These are phyloP conservation scores for Coccomyxa sp. DNA, from an alignment of 139 green algal genomes.

Conservation along the genomic window DNA sequence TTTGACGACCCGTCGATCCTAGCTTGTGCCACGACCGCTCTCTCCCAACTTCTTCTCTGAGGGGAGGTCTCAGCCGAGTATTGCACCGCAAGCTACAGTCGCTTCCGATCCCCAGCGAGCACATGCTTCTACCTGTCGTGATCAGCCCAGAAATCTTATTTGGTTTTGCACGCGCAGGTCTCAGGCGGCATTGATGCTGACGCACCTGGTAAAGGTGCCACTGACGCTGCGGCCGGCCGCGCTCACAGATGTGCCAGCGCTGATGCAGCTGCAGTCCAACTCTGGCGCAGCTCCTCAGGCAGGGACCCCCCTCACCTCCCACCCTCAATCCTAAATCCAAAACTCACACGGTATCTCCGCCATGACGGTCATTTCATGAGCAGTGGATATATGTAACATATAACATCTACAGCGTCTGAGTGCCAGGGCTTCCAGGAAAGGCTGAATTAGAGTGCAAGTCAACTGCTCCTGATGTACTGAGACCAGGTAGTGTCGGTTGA, in stretches of 20 bases:
- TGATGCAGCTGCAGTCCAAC: background rate
- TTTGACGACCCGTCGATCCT: background rate
- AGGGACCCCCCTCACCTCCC: background rate
- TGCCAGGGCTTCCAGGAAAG: too few species aligned
- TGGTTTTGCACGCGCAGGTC: background rate
- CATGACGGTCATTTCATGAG: too few species aligned
- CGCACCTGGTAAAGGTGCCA: background rate
- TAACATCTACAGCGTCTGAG: too few species aligned
- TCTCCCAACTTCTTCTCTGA: background rate
- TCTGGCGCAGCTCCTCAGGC: background rate
- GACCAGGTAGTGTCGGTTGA: too few species aligned
- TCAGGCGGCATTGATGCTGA: background rate
- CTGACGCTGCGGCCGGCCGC: slow-evolving; percentile 1
- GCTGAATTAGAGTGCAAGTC: too few species aligned
- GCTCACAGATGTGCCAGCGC: background rate
- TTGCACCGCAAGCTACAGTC: too few species aligned
- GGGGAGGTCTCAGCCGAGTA: too few species aligned
- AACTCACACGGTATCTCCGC: too few species aligned
- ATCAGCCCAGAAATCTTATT: background rate
- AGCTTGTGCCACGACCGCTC: background rate
- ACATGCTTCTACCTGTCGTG: background rate
- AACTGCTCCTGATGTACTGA: too few species aligned
- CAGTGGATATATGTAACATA: too few species aligned
- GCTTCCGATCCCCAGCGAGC: background rate
- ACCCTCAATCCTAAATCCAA: too few species aligned